phyloP scores from a whole-genome alignment of 148 eudicot species.

The Nepenthes gracilis region DNA sequence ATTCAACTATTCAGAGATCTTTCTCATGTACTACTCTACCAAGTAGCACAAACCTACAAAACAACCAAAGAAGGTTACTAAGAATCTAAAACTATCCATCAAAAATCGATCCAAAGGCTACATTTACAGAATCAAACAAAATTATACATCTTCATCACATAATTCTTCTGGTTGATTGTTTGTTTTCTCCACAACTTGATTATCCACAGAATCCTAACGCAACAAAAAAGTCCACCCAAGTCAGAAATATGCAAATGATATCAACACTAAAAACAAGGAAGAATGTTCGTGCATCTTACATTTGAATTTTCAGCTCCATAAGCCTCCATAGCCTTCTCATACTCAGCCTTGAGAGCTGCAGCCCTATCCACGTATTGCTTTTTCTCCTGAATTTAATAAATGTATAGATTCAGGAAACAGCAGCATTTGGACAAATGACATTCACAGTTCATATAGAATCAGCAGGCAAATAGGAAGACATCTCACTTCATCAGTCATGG shows the following conservation, averaged over 20 bases:
- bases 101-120: too few species aligned
- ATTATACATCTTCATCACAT: not conserved
- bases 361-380: constrained; percentile 54
- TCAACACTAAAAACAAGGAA: not conserved
- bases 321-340: constrained; percentile 42
- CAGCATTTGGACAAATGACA: not conserved
- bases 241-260: not conserved
- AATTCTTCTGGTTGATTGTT: not conserved
- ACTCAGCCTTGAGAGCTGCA: constrained; percentile 63
- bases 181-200: not conserved
- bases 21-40: too few species aligned
- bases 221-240: not conserved
- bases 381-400: constrained; percentile 43
- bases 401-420: not conserved
- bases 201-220: not conserved
- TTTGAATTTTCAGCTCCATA: constrained; percentile 31
- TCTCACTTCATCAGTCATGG: constrained; percentile 74
- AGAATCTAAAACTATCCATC: too few species aligned
- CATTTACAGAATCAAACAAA: not conserved
- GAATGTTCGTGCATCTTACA: constrained; percentile 13
- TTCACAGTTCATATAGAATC: not conserved
- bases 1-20: too few species aligned
- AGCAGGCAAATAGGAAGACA: not conserved
- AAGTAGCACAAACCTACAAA: too few species aligned
- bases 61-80: too few species aligned